Evolutionary conservation across 495 filamentous ascomycete genomes (phyloP), one percentile per base, ranked within the genome.

Genomic region (Beverwykella pulmonaria): DNA sequence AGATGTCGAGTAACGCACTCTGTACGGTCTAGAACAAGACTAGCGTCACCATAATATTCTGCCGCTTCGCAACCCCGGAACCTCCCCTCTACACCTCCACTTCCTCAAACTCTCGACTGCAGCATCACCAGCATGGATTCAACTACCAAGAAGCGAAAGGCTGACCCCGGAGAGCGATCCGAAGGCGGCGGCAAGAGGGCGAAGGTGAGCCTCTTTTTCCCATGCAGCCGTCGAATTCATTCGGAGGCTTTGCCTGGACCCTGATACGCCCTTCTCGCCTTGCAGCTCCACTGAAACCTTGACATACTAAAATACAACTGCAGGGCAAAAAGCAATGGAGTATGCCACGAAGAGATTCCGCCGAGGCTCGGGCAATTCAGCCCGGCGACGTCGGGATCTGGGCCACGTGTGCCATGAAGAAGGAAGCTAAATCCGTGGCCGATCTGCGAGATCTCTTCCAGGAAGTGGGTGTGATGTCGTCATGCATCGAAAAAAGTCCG

Each of bases 341-440:
- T 4, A 68, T 65, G 58, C 74, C 76, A 39, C 71, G 66, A 53
- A 71, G 53, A 52, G 49, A 69, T 19, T 52, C 55, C 10, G 39
- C 64, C 23, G 63, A 72, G 20, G 58, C 55, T 25, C 63, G 63
- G 15, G 63, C 48, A 15, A 79, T 79, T 47, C 72, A 79, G 67
- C 80, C 86, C 25, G 94, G 94, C 17, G 91, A 94, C 75, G 80
- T 82, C 48, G 94, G 94, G 12, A 89, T 98, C 29, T 97, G 93
- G 84, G 85, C 89, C 26, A 96, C 95, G 1, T 97, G 92, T 73
- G 88, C 92, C 32, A 87, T 87, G 75, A 86, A 86, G 55, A 88
- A 84, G 76, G 93, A 98, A 79, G 79, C 78, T 22, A 92, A 88
- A 78, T 92, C 91, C 20, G 82, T 89, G 1, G 81, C 79, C 36